Percentiles rank a stretch among this genome's conserved stretches.
Evolutionary conservation across 2,329 filamentous ascomycete species (phyloP).

Genomic region (Trichoderma afroharzianum): DNA sequence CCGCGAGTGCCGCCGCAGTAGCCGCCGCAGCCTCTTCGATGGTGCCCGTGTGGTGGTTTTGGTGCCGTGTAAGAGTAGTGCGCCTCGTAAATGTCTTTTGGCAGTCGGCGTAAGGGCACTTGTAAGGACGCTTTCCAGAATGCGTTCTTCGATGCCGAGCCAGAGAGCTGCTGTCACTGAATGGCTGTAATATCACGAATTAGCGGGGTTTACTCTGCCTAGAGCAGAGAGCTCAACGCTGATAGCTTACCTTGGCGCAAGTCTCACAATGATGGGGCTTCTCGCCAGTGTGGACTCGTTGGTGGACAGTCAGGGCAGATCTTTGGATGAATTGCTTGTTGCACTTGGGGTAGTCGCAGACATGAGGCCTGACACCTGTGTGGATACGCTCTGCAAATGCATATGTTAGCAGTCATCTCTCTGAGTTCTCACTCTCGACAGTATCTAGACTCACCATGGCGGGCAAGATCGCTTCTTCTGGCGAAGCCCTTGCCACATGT

Average conservation of each 20-base stretch:
- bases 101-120: constrained; percentile 94
- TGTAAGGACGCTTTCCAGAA: constrained; percentile 92
- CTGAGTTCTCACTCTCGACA: background rate
- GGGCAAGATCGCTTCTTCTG: constrained; percentile 84
- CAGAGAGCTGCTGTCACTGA: constrained; percentile 92
- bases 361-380: constrained; percentile 83
- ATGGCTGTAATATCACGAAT: constrained; percentile 52
- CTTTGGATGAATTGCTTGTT: constrained; percentile 97
- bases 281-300: constrained; percentile 93
- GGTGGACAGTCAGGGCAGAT: constrained; percentile 91
- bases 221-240: background rate
- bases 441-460: constrained; percentile 65
- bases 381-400: constrained; percentile 84
- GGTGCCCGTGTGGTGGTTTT: constrained; percentile 92
- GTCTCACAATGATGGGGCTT: constrained; percentile 98
- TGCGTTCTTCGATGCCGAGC: constrained; percentile 93
- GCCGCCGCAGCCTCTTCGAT: constrained; percentile 90
- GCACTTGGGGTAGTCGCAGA: constrained; percentile 84
- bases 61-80: constrained; percentile 90
- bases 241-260: constrained; percentile 77
- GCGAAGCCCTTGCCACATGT: constrained; percentile 92
- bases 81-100: constrained; percentile 97
- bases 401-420: background rate
- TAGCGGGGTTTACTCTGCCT: background rate
- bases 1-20: constrained; percentile 79